phyloP scores from a whole-genome alignment of 2,329 filamentous ascomycete genomes.

The Fusarium cyanostomum region DNA sequence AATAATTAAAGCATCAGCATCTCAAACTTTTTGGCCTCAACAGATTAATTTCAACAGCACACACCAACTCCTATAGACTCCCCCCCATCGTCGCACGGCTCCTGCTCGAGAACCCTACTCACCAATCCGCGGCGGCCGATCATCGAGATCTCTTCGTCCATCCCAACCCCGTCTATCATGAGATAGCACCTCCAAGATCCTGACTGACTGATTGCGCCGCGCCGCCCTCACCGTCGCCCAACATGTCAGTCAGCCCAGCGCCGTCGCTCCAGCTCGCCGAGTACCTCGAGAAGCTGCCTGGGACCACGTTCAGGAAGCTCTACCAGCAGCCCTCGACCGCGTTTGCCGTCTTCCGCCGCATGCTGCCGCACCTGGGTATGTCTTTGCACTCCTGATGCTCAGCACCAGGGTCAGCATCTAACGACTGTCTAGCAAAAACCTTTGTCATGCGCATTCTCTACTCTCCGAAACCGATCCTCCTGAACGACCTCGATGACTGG shows the following conservation, averaged over 20 bases:
- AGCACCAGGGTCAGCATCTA: constrained; percentile 1
- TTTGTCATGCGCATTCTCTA: constrained; percentile 97
- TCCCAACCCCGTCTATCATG: constrained; percentile 32
- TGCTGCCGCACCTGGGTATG: constrained; percentile 90
- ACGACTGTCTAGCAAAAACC: constrained; percentile 74
- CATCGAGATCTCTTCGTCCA: background rate
- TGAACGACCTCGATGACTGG: constrained; percentile 87
- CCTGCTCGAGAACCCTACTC: rapidly evolving
- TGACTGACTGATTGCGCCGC: constrained; percentile 43
- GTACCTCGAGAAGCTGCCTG: constrained; percentile 91
- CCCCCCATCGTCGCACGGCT: rapidly evolving
- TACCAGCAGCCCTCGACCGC: constrained; percentile 97
- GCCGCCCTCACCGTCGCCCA: constrained; percentile 40
- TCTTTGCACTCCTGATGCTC: background rate
- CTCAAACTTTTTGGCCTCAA: background rate
- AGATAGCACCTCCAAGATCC: constrained; percentile 33
- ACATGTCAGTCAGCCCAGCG: constrained; percentile 57
- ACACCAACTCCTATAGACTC: background rate
- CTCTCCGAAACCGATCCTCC: constrained; percentile 80
- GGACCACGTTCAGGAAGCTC: constrained; percentile 87
- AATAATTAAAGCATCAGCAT: constrained; percentile 1
- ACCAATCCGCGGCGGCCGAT: background rate
- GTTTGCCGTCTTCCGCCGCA: constrained; percentile 94
- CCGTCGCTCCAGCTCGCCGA: constrained; percentile 75
- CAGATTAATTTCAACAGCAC: rapidly evolving